These are phyloP conservation scores for Strigomonas culicis DNA, from an alignment of 208 protist species.

Conservation along the genomic window DNA sequence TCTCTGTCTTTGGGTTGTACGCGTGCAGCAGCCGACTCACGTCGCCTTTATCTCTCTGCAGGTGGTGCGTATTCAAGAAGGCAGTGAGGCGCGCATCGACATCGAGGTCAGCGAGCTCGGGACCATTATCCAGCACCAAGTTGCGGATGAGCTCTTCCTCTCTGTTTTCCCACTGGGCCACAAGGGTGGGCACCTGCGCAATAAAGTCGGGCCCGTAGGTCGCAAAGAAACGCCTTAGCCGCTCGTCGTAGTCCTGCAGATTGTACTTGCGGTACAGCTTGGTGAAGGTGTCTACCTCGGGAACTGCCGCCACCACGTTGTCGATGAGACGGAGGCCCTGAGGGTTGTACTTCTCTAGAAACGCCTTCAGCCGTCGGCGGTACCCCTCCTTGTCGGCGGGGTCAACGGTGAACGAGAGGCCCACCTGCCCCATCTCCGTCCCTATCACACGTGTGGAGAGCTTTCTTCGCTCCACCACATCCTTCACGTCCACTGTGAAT, in stretches of 20 bases:
- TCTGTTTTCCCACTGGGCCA: slow-evolving; percentile 60
- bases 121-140: slow-evolving; percentile 70
- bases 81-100: slow-evolving; percentile 40
- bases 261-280: slow-evolving; percentile 73
- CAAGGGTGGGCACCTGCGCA: slow-evolving; percentile 33
- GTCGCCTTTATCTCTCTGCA: slow-evolving; percentile 22
- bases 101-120: slow-evolving; percentile 56
- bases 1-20: slow-evolving; percentile 4
- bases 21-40: slow-evolving; percentile 23
- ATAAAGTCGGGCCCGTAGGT: slow-evolving; percentile 58
- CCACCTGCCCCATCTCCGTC: slow-evolving; percentile 70
- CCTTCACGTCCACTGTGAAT: slow-evolving; percentile 33
- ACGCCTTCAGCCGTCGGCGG: slow-evolving; percentile 43
- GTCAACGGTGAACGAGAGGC: slow-evolving; percentile 59
- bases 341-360: slow-evolving; percentile 62
- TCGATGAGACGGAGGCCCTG: slow-evolving; percentile 49
- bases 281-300: slow-evolving; percentile 74
- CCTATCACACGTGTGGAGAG: slow-evolving; percentile 60
- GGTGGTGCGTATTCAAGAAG: slow-evolving; percentile 46
- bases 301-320: slow-evolving; percentile 50
- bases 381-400: slow-evolving; percentile 49
- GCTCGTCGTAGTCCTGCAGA: slow-evolving; percentile 54
- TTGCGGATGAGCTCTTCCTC: slow-evolving; percentile 79
- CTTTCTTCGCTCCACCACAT: slow-evolving; percentile 58
- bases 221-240: slow-evolving; percentile 51